A percentile compares a stretch with the other conserved stretches of the same genome.
phyloP scores from a whole-genome alignment of 2,329 filamentous ascomycete species.

The Aureobasidium sp. region DNA sequence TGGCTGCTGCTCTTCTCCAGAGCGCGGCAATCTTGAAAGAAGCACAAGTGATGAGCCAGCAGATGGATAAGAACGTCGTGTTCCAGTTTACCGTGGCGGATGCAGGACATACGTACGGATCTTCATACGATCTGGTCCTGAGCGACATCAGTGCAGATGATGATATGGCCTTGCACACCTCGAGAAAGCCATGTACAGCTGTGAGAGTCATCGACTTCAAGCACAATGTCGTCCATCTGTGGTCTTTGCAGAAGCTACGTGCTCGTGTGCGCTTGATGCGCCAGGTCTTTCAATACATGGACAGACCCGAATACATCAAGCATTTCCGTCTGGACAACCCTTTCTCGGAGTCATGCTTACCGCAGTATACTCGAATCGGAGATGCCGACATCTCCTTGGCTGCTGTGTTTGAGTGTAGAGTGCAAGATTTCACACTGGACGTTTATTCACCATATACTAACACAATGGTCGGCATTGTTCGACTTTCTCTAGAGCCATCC shows the following conservation, averaged over 20 bases:
- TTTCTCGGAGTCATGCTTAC: constrained; percentile 83
- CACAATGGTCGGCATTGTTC: constrained; percentile 82
- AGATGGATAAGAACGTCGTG: constrained; percentile 84
- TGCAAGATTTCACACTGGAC: constrained; percentile 89
- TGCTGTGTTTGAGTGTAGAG: constrained; percentile 87
- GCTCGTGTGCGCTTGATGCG: constrained; percentile 86
- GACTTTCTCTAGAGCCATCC: constrained; percentile 85
- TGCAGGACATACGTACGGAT: constrained; percentile 77
- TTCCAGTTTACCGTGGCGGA: constrained; percentile 95
- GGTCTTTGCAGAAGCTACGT: constrained; percentile 89
- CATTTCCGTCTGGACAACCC: constrained; percentile 91
- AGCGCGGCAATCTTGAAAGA: constrained; percentile 86
- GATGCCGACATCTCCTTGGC: constrained; percentile 88
- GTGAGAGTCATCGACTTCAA: constrained; percentile 88
- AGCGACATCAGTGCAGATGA: constrained; percentile 85
- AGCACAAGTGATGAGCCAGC: constrained; percentile 95
- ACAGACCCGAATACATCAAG: constrained; percentile 88
- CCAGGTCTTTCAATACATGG: constrained; percentile 93
- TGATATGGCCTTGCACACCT: constrained; percentile 60
- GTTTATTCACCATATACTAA: constrained; percentile 88
- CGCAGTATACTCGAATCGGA: constrained; percentile 84
- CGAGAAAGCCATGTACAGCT: constrained; percentile 82
- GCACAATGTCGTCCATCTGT: constrained; percentile 77
- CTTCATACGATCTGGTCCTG: constrained; percentile 92
- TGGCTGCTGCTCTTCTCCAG: constrained; percentile 87